Percentiles rank a stretch among this genome's conserved stretches.
These are phyloP conservation scores for Dryadomyces sulphureus DNA, from an alignment of 2,329 filamentous ascomycete genomes.

Conservation along the genomic window DNA sequence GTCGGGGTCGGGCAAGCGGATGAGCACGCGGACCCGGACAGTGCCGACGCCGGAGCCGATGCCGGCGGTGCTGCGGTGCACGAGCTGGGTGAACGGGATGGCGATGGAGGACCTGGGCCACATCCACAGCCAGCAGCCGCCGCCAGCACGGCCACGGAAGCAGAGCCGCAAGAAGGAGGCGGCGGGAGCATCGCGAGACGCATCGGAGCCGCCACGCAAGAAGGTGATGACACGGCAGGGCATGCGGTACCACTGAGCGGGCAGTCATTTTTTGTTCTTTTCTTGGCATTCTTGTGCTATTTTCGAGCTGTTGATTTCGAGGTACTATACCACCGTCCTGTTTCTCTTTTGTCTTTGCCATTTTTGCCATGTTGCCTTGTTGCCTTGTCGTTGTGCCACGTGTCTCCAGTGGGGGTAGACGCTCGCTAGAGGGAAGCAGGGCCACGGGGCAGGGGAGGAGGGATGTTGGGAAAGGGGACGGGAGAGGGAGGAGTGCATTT, in stretches of 20 bases:
- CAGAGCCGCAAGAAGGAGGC: constrained; percentile 33
- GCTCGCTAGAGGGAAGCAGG: not conserved
- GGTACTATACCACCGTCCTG: not conserved
- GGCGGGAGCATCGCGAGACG: constrained; percentile 5
- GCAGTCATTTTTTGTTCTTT: not conserved
- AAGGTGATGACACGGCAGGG: constrained; percentile 11
- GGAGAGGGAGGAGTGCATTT: not conserved
- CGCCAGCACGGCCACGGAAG: constrained; percentile 35
- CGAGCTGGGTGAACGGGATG: constrained; percentile 41
- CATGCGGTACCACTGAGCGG: constrained; percentile 4
- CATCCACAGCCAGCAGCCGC: constrained; percentile 40
- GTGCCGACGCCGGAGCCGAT: constrained; percentile 28
- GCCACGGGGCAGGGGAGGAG: too few species aligned
- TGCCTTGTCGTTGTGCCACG: not conserved
- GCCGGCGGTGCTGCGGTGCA: constrained; percentile 31
- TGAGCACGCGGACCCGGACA: constrained; percentile 26
- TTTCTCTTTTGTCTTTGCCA: not conserved
- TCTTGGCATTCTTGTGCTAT: not conserved
- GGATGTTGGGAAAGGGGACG: not conserved
- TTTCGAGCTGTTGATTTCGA: not conserved
- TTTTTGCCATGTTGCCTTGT: not conserved
- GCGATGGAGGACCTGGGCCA: constrained; percentile 42
- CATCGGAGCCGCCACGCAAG: constrained; percentile 13
- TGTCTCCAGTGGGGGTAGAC: not conserved
- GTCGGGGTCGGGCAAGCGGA: constrained; percentile 19